Percentiles rank a stretch among this genome's conserved stretches.
Evolutionary conservation across 805 yeast species (phyloP).

Genomic region (Isabelozyma rhagii): DNA sequence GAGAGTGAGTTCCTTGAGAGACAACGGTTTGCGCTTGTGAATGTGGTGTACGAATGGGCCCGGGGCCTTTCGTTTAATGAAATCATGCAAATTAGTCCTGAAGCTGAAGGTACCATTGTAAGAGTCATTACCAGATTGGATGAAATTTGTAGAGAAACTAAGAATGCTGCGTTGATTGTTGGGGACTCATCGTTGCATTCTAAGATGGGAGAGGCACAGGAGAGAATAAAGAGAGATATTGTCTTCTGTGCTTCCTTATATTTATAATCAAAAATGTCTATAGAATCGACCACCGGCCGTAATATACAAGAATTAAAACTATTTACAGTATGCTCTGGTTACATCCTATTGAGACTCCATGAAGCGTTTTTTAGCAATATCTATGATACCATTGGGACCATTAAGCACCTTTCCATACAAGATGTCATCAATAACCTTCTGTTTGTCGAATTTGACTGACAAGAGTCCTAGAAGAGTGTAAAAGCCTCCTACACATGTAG

Average conservation of each 20-base stretch:
- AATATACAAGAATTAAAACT: not conserved
- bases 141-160: constrained; percentile 92
- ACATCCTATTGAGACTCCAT: not conserved
- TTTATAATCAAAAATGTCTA: constrained; percentile 35
- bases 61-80: constrained; percentile 87
- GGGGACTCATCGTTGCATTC: constrained; percentile 90
- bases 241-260: constrained; percentile 96
- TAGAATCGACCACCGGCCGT: too few species aligned
- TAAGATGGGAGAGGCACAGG: constrained; percentile 91
- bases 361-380: not conserved
- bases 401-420: constrained; percentile 20
- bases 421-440: constrained; percentile 15
- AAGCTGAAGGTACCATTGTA: constrained; percentile 95
- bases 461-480: constrained; percentile 37
- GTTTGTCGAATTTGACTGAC: constrained; percentile 23
- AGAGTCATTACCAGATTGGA: constrained; percentile 92
- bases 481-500: constrained; percentile 33
- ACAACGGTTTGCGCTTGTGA: constrained; percentile 84
- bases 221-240: constrained; percentile 91
- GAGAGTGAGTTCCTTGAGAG: constrained; percentile 82
- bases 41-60: constrained; percentile 98
- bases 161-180: constrained; percentile 87
- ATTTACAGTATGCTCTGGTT: not conserved
- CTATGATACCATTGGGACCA: constrained; percentile 29
- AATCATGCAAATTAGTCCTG: constrained; percentile 83